phyloP scores from a whole-genome alignment of 768 basidiomycete species.

The Leccinum longicurvipes region DNA sequence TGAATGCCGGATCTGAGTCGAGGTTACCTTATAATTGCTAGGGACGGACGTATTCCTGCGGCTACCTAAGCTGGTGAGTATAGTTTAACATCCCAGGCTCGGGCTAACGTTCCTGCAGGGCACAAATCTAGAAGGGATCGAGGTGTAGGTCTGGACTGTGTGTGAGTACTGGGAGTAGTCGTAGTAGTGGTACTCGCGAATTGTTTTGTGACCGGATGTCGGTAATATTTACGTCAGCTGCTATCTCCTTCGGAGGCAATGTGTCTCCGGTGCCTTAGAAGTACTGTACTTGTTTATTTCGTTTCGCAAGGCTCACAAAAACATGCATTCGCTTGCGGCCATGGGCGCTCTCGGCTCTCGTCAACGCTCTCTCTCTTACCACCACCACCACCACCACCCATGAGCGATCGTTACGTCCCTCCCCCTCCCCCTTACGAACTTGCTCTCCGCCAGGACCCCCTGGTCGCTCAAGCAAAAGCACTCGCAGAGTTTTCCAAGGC shows the following conservation, averaged over 20 bases:
- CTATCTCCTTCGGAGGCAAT: not conserved
- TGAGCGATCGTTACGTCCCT: constrained; percentile 28
- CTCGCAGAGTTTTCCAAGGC: constrained; percentile 9
- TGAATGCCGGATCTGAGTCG: not conserved
- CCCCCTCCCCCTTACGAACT: constrained; percentile 43
- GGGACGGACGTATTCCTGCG: constrained; percentile 83
- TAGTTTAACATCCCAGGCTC: not conserved
- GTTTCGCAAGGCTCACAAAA: constrained; percentile 1
- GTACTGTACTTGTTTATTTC: no score
- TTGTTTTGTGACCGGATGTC: not conserved
- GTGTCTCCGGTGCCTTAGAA: not conserved
- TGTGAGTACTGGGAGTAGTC: not conserved
- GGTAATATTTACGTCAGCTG: not conserved
- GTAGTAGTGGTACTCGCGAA: not conserved
- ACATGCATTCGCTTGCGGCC: constrained; percentile 5
- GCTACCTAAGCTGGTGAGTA: constrained; percentile 72
- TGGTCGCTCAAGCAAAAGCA: constrained; percentile 49
- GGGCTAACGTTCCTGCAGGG: constrained; percentile 45
- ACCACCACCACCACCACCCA: no score
- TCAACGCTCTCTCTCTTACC: not conserved
- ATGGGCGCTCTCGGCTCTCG: constrained; percentile 8
- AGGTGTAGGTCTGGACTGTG: constrained; percentile 45
- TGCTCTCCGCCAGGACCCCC: constrained; percentile 24
- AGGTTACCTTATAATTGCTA: constrained; percentile 25
- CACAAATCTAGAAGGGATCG: constrained; percentile 82